These are phyloP conservation scores for Leersia perrieri DNA, from an alignment of 176 grass and related monocot species.

Conservation along the genomic window DNA sequence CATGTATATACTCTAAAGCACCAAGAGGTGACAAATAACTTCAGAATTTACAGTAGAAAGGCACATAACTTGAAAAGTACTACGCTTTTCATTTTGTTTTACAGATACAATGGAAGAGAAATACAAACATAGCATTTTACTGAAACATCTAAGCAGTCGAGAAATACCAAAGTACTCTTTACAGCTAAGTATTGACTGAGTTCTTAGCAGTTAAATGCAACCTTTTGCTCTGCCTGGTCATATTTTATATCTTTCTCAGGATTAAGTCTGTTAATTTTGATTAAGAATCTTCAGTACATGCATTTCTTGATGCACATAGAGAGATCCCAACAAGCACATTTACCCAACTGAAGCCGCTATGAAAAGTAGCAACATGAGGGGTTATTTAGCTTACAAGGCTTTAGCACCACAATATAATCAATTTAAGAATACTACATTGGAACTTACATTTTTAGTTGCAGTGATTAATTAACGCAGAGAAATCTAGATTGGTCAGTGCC, in stretches of 20 bases:
- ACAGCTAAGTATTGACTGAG: neutral
- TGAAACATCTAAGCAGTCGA: neutral
- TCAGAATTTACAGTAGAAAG: neutral
- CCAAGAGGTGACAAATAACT: neutral
- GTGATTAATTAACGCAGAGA: neutral
- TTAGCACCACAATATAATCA: neutral
- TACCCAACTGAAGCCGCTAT: neutral
- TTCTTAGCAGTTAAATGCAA: neutral
- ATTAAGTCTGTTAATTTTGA: neutral
- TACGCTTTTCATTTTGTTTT: neutral
- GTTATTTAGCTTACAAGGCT: neutral
- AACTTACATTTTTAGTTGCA: neutral
- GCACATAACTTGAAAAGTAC: neutral
- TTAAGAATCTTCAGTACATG: neutral
- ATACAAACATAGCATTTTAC: neutral
- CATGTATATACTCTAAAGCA: neutral
- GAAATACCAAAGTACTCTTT: neutral
- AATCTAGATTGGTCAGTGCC: neutral
- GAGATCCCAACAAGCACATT: neutral
- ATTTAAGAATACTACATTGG: neutral
- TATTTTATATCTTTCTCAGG: neutral
- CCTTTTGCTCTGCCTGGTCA: neutral
- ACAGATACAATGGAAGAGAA: neutral
- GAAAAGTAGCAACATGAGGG: neutral
- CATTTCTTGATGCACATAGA: neutral